phyloP scores from a whole-genome alignment of 2,329 filamentous ascomycete genomes.

The Talaromyces marneffei region DNA sequence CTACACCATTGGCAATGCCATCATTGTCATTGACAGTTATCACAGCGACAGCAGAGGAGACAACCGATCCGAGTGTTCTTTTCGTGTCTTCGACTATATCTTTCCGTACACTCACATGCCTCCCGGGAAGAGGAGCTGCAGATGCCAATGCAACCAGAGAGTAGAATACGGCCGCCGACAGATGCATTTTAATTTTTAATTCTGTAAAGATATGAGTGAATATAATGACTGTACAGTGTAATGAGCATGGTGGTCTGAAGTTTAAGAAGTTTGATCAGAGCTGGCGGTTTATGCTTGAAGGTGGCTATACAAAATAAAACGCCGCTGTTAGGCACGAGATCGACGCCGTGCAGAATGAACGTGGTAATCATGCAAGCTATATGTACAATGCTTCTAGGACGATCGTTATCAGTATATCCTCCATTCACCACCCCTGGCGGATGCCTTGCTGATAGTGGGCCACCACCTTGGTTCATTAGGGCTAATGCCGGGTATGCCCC shows the following conservation, averaged over 20 bases:
- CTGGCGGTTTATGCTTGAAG: neutral
- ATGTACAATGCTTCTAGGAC: neutral
- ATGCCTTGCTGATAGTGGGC: neutral
- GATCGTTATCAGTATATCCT: neutral
- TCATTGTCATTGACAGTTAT: neutral
- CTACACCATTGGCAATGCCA: constrained; percentile 12
- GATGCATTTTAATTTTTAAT: neutral
- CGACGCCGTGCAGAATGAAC: neutral
- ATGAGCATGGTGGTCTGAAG: neutral
- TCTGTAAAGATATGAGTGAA: neutral
- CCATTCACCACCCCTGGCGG: neutral
- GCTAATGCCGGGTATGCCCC: neutral
- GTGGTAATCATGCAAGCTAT: neutral
- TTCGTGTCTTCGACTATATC: neutral
- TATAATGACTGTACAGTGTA: neutral
- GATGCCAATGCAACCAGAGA: neutral
- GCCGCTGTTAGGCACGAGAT: neutral
- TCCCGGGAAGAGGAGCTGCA: neutral
- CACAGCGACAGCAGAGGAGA: neutral
- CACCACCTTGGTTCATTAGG: neutral
- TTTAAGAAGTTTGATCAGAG: neutral
- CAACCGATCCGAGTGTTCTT: neutral
- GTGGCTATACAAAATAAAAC: neutral
- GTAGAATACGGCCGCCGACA: neutral
- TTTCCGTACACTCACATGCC: neutral